A percentile compares a stretch with the other conserved stretches of the same genome.
Conservation (phyloP, 2,329 filamentous ascomycete genomes). For the Purpureocillium lavendulum region DNA sequence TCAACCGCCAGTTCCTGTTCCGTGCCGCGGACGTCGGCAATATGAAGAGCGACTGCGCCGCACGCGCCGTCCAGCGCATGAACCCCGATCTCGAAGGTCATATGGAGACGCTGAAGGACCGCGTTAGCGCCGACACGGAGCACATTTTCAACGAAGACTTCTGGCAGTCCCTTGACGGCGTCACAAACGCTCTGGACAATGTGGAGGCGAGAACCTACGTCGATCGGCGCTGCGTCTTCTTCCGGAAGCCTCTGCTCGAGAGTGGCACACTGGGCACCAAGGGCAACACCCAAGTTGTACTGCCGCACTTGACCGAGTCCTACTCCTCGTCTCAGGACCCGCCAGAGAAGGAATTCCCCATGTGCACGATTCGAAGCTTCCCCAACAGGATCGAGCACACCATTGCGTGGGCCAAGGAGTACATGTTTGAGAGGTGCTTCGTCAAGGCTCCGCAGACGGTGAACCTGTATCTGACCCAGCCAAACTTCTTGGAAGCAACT, state of each 20-base stretch:
- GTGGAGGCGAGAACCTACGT: constrained; percentile 96
- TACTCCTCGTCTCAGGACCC: constrained; percentile 95
- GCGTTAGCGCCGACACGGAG: constrained; percentile 87
- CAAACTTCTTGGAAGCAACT: constrained; percentile 79
- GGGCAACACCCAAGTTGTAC: constrained; percentile 93
- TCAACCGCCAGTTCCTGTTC: constrained; percentile 97
- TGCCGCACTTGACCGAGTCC: constrained; percentile 87
- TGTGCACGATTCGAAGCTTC: constrained; percentile 96
- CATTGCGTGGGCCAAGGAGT: constrained; percentile 92
- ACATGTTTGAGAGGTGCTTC: constrained; percentile 85
- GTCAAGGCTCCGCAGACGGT: constrained; percentile 90
- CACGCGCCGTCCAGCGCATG: constrained; percentile 85
- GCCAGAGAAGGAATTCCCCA: constrained; percentile 96
- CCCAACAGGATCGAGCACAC: constrained; percentile 98
- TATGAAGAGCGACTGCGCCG: constrained; percentile 93
- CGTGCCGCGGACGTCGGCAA: constrained; percentile 86
- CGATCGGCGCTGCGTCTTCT: constrained; percentile 93
- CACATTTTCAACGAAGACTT: constrained; percentile 90
- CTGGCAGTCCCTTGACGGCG: constrained; percentile 79
- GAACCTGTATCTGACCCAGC: constrained; percentile 86
- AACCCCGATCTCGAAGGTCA: constrained; percentile 87
- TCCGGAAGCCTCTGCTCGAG: constrained; percentile 92
- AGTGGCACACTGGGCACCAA: constrained; percentile 98
- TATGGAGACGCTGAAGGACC: constrained; percentile 78
- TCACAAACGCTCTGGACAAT: constrained; percentile 96